Base-by-base conservation (phyloP, 331 rosid species). In the Pyrus hybrid region DNA sequence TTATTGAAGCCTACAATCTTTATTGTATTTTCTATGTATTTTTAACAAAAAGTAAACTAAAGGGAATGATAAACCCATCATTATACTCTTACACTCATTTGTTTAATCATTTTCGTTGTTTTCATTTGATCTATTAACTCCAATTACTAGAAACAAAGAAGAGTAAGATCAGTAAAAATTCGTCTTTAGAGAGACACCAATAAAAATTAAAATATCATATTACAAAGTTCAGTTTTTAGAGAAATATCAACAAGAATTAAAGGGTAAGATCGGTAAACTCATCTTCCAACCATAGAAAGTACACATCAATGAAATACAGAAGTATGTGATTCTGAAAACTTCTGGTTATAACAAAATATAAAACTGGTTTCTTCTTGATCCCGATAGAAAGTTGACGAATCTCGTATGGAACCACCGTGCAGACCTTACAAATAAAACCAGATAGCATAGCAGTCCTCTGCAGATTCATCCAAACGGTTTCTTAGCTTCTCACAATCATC, bases 401-500 rank as follows among this genome's bases (percentile, higher is more conserved):
- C 57, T 23, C 25, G 1, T 60, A 47, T 25, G 43, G 61, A 77
- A 74, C 61, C 72, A 22, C 66, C 61, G 33, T 63, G 77, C 79
- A 64, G 28, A 26, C 64, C 30, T 22, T 22, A 23, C 16, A 58
- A 58, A 58, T 3, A 58, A 22, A 58, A 11, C 63, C 63, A 71
- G 14, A 71, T 9, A 32, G 63, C 77, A 25, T 30, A 65, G 47
- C 77, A 70, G 77, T 68, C 28, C 77, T 80, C 72, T 79, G 14
- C 43, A 43, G 70, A 62, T 14, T 70, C 81, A 17, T 61, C 64
- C 78, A 21, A 58, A 25, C 3, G 26, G 63, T 20, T 67, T 78
- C 79, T 80, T 71, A 63, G 49, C 73, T 76, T 82, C 78, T 32
- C 76, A 69, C 47, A 16, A 26, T 28, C 51, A 37, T 56, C 82